These are phyloP conservation scores for Plasmodium knowlesi DNA, from an alignment of 169 alveolate genomes.

Conservation along the genomic window DNA sequence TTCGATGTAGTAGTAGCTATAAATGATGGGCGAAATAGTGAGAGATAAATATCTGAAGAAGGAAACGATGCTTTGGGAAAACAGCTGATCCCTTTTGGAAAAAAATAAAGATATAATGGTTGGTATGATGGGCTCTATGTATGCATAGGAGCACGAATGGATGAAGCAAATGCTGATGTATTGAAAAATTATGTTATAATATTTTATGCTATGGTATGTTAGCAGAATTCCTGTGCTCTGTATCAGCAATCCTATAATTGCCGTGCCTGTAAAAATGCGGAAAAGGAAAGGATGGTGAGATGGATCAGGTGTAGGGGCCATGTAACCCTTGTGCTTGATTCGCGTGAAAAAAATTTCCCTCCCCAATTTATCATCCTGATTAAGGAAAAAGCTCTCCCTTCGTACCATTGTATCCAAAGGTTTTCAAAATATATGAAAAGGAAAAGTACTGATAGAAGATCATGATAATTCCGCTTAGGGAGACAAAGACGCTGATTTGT, in stretches of 20 bases:
- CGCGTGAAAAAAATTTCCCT: background rate
- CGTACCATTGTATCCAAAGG: constrained; percentile 66
- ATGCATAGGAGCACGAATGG: constrained; percentile 76
- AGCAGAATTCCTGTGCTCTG: constrained; percentile 64
- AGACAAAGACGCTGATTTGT: constrained; percentile 71
- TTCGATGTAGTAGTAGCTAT: constrained; percentile 73
- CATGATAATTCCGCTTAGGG: constrained; percentile 75
- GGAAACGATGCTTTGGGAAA: constrained; percentile 75
- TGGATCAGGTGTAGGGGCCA: background rate
- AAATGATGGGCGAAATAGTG: constrained; percentile 67
- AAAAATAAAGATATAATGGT: constrained; percentile 73
- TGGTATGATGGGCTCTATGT: constrained; percentile 75
- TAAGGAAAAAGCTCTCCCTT: background rate
- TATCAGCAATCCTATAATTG: constrained; percentile 53
- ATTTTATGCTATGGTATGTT: constrained; percentile 66
- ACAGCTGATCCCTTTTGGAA: constrained; percentile 67
- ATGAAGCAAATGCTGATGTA: constrained; percentile 75
- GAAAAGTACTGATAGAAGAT: constrained; percentile 72
- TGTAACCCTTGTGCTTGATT: background rate
- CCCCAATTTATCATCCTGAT: background rate
- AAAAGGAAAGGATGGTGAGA: background rate
- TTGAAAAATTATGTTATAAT: constrained; percentile 67
- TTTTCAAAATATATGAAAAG: constrained; percentile 50
- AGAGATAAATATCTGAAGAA: constrained; percentile 75
- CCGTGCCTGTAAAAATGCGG: constrained; percentile 25